Percentiles rank a stretch among this genome's conserved stretches.
These are phyloP conservation scores for Gymnopilus junonius DNA, from an alignment of 768 basidiomycete genomes.

Conservation along the genomic window DNA sequence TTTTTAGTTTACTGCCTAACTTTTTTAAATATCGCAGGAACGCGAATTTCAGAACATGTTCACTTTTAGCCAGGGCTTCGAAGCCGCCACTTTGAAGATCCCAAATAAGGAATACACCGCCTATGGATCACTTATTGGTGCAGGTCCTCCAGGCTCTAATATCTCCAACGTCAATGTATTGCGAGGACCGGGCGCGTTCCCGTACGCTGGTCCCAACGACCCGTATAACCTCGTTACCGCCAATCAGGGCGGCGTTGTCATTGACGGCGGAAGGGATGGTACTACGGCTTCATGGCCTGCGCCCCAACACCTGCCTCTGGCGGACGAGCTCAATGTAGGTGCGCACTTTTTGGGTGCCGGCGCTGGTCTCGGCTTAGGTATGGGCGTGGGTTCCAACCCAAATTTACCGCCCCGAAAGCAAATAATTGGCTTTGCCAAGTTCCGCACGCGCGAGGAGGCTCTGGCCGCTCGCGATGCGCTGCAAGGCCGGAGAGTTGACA, in stretches of 20 bases:
- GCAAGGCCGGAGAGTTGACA: constrained; percentile 89
- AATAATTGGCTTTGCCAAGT: constrained; percentile 98
- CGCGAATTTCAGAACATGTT: constrained; percentile 99
- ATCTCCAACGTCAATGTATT: constrained; percentile 23
- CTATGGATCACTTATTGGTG: constrained; percentile 51
- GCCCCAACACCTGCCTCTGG: constrained; percentile 23
- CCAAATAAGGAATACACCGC: constrained; percentile 90
- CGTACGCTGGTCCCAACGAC: constrained; percentile 64
- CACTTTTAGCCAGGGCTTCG: constrained; percentile 93
- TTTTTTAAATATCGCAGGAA: constrained; percentile 60
- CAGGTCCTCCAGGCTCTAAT: constrained; percentile 21
- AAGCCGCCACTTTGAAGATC: constrained; percentile 97
- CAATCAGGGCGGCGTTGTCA: constrained; percentile 83
- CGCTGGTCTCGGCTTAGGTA: constrained; percentile 2
- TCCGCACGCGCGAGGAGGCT: constrained; percentile 86
- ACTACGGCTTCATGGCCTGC: constrained; percentile 72
- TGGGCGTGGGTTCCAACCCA: constrained; percentile 15
- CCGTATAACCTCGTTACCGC: constrained; percentile 85
- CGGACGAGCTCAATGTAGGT: constrained; percentile 34
- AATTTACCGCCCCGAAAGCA: constrained; percentile 82
- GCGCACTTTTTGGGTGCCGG: constrained; percentile 32
- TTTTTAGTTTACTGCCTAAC: constrained; percentile 17
- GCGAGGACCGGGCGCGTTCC: constrained; percentile 26
- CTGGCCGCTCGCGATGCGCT: constrained; percentile 85
- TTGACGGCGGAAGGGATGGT: constrained; percentile 77